These are phyloP conservation scores for Erysimum cheiri DNA, from an alignment of 441 rosid species.

Conservation along the genomic window DNA sequence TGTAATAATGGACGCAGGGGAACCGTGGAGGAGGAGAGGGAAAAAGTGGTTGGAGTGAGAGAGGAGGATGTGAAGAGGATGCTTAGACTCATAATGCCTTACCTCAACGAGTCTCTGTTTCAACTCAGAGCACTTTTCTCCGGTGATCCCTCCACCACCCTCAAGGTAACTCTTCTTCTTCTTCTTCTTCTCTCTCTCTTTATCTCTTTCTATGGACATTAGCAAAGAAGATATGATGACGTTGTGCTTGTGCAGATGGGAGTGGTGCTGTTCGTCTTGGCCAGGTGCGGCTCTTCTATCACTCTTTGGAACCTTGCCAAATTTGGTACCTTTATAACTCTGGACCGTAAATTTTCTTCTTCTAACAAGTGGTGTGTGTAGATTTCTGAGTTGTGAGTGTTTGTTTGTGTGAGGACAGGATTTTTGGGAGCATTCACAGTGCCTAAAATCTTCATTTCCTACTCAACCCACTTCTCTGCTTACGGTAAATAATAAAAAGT, in stretches of 20 bases:
- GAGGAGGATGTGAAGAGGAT: slow-evolving; percentile 86
- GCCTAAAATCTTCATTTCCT: slow-evolving; percentile 82
- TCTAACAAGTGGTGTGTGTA: background rate
- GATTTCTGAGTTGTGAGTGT: slow-evolving; percentile 15
- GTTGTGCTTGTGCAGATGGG: too few relatives aligned
- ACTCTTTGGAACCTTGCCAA: slow-evolving; percentile 93
- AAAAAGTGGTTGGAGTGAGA: slow-evolving; percentile 56
- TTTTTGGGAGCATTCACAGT: slow-evolving; percentile 75
- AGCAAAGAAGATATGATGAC: too few relatives aligned
- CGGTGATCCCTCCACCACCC: slow-evolving; percentile 91
- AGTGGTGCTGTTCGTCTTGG: slow-evolving; percentile 75
- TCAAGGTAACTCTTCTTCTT: slow-evolving; percentile 63
- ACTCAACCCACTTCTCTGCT: slow-evolving; percentile 69
- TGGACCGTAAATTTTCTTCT: slow-evolving; percentile 1
- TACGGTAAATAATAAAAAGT: slow-evolving; percentile 54
- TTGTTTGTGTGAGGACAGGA: slow-evolving; percentile 50
- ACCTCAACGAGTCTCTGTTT: slow-evolving; percentile 76
- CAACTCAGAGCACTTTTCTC: slow-evolving; percentile 83
- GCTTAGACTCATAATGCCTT: slow-evolving; percentile 72
- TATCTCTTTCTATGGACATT: background rate
- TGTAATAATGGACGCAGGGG: slow-evolving; percentile 48
- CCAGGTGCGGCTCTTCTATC: slow-evolving; percentile 87
- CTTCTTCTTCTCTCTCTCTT: background rate
- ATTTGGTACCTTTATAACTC: slow-evolving; percentile 52
- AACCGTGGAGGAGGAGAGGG: slow-evolving; percentile 47